phyloP scores from a whole-genome alignment of 257 asterid species.

The Paulownia fortunei region DNA sequence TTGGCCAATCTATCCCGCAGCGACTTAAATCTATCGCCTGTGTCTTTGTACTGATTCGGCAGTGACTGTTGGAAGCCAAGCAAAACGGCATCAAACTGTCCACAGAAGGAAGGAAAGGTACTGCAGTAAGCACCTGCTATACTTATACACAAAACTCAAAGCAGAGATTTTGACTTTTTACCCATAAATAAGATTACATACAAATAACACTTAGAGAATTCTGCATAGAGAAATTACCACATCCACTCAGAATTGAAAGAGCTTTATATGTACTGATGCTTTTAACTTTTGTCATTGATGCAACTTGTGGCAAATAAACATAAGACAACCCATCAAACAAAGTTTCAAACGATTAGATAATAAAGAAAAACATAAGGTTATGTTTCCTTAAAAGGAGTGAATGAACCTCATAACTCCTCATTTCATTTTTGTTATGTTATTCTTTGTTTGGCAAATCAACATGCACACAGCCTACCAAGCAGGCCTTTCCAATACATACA shows the following conservation, averaged over 20 bases:
- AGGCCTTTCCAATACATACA: background rate
- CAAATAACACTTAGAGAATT: background rate
- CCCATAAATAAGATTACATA: background rate
- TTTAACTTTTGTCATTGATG: background rate
- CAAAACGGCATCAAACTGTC: constrained; percentile 63
- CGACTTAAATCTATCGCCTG: constrained; percentile 37
- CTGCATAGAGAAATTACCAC: constrained; percentile 2
- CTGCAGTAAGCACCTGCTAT: constrained; percentile 21
- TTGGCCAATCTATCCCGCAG: constrained; percentile 55
- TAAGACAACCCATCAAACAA: background rate
- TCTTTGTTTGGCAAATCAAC: background rate
- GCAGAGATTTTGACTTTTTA: background rate
- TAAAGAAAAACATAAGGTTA: background rate
- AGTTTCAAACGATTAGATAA: background rate
- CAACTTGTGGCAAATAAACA: constrained; percentile 2
- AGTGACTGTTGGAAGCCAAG: constrained; percentile 49
- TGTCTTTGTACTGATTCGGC: constrained; percentile 40
- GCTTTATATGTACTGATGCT: constrained; percentile 4
- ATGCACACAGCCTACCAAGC: too few species aligned
- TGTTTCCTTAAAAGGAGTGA: too few species aligned
- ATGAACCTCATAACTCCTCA: too few species aligned
- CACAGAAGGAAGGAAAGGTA: constrained; percentile 14
- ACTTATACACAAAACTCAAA: background rate
- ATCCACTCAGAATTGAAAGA: background rate
- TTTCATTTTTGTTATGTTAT: too few species aligned